phyloP scores from a whole-genome alignment of 1,284 basidiomycete genomes.

The Moesziomyces globuligerus region DNA sequence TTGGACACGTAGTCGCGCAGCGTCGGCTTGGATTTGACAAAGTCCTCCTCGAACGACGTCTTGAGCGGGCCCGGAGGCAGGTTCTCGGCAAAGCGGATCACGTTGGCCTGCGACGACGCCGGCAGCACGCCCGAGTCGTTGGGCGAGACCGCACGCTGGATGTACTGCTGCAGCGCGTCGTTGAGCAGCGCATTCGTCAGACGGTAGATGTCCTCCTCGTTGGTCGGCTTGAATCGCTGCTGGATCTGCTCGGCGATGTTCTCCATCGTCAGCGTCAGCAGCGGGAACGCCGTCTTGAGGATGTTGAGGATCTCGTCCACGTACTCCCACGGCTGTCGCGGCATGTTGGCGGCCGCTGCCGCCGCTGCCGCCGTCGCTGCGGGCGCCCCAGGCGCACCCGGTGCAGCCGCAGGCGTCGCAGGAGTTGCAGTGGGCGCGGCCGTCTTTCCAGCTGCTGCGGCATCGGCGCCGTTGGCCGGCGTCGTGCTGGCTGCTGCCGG shows the following conservation, averaged over 20 bases:
- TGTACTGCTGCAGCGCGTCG: conserved; percentile 71
- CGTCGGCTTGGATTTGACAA: conserved; percentile 81
- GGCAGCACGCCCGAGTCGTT: conserved; percentile 80
- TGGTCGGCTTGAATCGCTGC: conserved; percentile 86
- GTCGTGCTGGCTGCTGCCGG: conserved; percentile 9
- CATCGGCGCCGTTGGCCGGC: conserved; percentile 13
- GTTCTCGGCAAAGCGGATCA: conserved; percentile 79
- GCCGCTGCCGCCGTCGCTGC: conserved; percentile 25
- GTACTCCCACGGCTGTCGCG: conserved; percentile 83
- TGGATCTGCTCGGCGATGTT: conserved; percentile 96
- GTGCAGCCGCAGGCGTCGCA: conserved; percentile 9
- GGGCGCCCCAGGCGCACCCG: conserved; percentile 4
- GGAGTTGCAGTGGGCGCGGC: conserved; percentile 4
- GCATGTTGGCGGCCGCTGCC: conserved; percentile 44
- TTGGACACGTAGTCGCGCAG: conserved; percentile 89
- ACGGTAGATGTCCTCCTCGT: conserved; percentile 95
- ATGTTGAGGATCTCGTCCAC: conserved; percentile 95
- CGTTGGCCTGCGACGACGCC: conserved; percentile 72
- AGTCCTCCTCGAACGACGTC: conserved; percentile 92
- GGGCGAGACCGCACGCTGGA: conserved; percentile 59
- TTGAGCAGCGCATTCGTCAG: conserved; percentile 84
- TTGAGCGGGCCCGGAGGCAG: conserved; percentile 62
- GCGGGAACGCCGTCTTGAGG: conserved; percentile 94
- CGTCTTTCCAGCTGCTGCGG: conserved; percentile 5
- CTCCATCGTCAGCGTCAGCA: conserved; percentile 93